A percentile compares a stretch with the other conserved stretches of the same genome.
Conservation (phyloP, 306 rosid genomes). For the Hippophae gyantsensis region DNA sequence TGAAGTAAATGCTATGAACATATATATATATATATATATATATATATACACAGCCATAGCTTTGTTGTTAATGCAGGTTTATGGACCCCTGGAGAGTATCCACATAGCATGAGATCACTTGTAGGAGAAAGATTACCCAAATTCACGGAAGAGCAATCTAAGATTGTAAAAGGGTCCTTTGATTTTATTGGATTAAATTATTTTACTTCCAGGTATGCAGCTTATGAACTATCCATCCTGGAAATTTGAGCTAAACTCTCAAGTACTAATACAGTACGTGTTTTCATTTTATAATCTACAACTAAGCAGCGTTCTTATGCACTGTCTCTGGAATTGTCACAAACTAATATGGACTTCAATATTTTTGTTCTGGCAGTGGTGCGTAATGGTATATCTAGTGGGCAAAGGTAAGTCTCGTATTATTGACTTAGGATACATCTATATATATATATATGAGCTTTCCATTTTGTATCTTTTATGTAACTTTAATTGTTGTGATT, state of each 20-base stretch:
- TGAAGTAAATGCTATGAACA: too few relatives aligned
- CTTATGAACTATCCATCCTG: constrained; percentile 6
- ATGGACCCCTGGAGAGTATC: constrained; percentile 57
- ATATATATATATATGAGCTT: too few relatives aligned
- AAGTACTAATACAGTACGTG: constrained; percentile 4
- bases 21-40: neutral
- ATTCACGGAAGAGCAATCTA: constrained; percentile 35
- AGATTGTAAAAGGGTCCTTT: constrained; percentile 37
- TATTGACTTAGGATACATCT: neutral
- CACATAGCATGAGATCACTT: constrained; percentile 32
- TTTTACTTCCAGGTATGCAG: constrained; percentile 40
- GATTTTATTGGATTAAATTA: constrained; percentile 63
- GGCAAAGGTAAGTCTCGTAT: too few relatives aligned
- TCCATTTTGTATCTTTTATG: too few relatives aligned
- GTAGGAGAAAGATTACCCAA: constrained; percentile 41
- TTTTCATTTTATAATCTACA: neutral
- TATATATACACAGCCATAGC: too few relatives aligned
- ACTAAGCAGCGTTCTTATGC: neutral
- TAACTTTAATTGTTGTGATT: too few relatives aligned
- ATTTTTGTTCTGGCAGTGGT: constrained; percentile 7
- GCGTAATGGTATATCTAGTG: constrained; percentile 32
- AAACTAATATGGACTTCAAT: neutral
- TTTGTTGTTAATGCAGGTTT: constrained; percentile 21
- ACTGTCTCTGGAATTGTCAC: too few relatives aligned
- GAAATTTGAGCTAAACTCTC: constrained; percentile 3